These are phyloP conservation scores for Deuterostichococcus epilithicus DNA, from an alignment of 139 green algal genomes.

Conservation along the genomic window DNA sequence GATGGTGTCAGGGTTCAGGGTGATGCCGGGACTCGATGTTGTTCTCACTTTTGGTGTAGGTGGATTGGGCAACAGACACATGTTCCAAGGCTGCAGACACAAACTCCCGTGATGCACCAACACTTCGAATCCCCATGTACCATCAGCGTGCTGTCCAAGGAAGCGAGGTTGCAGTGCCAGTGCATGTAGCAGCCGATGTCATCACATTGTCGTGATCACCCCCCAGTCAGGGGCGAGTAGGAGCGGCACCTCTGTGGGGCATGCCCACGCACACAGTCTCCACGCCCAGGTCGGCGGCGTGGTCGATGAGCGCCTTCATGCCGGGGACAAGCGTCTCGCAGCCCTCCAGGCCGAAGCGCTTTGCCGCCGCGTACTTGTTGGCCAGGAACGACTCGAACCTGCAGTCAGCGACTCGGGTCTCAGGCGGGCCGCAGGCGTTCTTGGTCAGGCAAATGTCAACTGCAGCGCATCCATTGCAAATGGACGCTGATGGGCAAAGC, in stretches of 20 bases:
- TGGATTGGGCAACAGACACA: background rate
- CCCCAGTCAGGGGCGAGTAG: background rate
- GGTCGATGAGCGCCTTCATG: constrained; percentile 95
- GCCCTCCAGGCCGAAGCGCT: constrained; percentile 89
- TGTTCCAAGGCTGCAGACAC: no score
- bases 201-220: background rate
- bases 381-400: constrained; percentile 94
- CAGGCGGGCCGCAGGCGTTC: no score
- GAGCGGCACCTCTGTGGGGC: constrained; percentile 69
- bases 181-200: no score
- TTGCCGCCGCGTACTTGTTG: constrained; percentile 90
- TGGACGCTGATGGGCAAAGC: no score
- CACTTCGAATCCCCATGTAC: no score
- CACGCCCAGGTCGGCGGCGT: constrained; percentile 78
- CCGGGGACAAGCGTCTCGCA: constrained; percentile 92
- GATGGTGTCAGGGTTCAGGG: background rate
- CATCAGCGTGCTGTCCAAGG: no score
- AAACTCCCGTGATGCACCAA: no score
- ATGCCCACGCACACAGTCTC: constrained; percentile 89
- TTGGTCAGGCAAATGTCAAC: no score
- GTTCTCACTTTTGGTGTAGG: no score
- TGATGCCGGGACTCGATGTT: no score
- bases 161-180: no score
- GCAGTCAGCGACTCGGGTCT: background rate
- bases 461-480: no score